Base-by-base conservation (phyloP, 1,284 basidiomycete genomes). In the Pterulicium gracile region DNA sequence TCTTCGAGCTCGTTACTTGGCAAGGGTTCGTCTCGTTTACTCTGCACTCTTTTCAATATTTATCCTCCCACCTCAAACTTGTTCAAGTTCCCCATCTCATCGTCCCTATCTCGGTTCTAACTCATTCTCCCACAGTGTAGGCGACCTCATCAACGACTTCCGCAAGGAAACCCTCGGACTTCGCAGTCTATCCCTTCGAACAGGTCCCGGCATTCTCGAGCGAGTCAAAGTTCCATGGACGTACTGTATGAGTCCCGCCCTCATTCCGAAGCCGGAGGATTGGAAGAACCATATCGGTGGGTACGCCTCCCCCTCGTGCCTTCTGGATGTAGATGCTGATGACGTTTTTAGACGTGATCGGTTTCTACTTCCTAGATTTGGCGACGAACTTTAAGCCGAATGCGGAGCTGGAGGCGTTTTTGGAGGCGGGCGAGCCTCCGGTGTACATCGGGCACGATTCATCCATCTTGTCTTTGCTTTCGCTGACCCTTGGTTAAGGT, bases 161-260 rank as follows among this genome's bases (percentile, higher is more conserved):
- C 70, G 81, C 22, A 66, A 63, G 12, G 62, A 62, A 4, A 66
- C 69, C 1, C 65, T 86, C 1, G 70, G 72, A 0, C 60, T 84
- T 1, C 63, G 64, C 15, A 61, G 73, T 0, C 63, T 82, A 2
- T 65, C 64, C 1, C 47, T 72, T 12, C 60, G 66, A 2, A 65
- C 70, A 2, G 79, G 78, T 0, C 72, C 78, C 2, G 69, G 73
- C 21, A 59, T 79, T 18, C 55, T 76, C 2, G 77, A 81, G 50
- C 65, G 73, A 20, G 61, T 81, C 40, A 77, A 77, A 51, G 62
- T 83, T 4, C 82, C 82, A 3, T 81, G 75, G 70, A 80, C 81
- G 14, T 86, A 84, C 55, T 81, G 79, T 52, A 81, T 83, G 69
- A 78, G 75, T 48, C 72, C 77, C 3, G 67, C 71, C 1, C 56